Conservation (phyloP, 495 filamentous ascomycete species). For the Lentithecium fluviatile region DNA sequence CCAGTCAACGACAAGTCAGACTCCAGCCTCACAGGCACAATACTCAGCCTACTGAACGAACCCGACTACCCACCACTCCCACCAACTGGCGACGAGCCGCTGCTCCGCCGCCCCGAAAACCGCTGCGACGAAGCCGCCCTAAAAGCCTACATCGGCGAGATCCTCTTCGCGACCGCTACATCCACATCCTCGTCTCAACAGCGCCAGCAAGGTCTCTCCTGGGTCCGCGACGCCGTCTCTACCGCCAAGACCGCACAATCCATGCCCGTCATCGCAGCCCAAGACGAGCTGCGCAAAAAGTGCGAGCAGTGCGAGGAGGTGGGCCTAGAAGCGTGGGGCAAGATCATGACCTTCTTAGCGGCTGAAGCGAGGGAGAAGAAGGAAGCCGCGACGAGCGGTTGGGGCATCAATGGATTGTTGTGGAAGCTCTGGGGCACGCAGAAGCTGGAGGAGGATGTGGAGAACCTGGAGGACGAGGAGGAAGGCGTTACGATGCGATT, state of each 20-base stretch:
- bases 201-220: constrained; percentile 70
- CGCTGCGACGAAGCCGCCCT: constrained; percentile 80
- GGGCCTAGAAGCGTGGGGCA: constrained; percentile 35
- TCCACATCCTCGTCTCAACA: constrained; percentile 36
- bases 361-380: constrained; percentile 23
- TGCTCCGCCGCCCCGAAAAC: constrained; percentile 58
- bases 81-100: constrained; percentile 62
- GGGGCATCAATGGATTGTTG: constrained; percentile 10
- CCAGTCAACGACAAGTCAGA: constrained; percentile 2
- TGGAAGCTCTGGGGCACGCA: constrained; percentile 14
- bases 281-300: constrained; percentile 13
- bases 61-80: constrained; percentile 61
- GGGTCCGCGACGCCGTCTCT: constrained; percentile 83
- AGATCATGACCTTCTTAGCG: constrained; percentile 32
- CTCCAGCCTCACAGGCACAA: constrained; percentile 19
- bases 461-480: constrained; percentile 33
- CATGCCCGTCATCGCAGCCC: background rate
- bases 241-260: constrained; percentile 49
- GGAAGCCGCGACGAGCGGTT: constrained; percentile 1
- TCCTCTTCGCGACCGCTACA: constrained; percentile 69
- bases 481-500: constrained; percentile 27
- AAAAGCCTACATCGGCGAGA: constrained; percentile 90
- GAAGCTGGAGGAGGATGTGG: constrained; percentile 25
- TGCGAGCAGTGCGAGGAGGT: constrained; percentile 35
- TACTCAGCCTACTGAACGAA: constrained; percentile 26